These are phyloP conservation scores for Aspergillus hancockii DNA, from an alignment of 495 filamentous ascomycete genomes.

Conservation along the genomic window DNA sequence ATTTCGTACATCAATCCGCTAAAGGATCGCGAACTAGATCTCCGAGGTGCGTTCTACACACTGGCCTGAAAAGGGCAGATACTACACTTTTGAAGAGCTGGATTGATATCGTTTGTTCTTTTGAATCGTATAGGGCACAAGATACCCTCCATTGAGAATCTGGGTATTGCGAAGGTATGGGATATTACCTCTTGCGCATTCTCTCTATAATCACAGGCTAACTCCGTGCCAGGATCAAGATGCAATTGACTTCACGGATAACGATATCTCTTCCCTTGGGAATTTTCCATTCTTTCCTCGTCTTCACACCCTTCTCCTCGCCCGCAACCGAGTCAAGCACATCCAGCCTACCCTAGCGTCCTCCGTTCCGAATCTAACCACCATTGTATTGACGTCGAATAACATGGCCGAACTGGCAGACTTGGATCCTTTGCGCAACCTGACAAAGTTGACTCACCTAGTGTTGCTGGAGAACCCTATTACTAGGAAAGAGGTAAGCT, in stretches of 20 bases:
- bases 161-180: slow-evolving; percentile 88
- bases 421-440: slow-evolving; percentile 75
- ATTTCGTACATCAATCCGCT: slow-evolving; percentile 97
- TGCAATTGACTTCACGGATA: slow-evolving; percentile 96
- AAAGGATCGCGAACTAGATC: slow-evolving; percentile 97
- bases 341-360: slow-evolving; percentile 74
- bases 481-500: slow-evolving; percentile 82
- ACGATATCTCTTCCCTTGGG: slow-evolving; percentile 83
- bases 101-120: slow-evolving; percentile 74
- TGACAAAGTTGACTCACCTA: slow-evolving; percentile 73
- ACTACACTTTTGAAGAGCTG: slow-evolving; percentile 83
- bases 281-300: slow-evolving; percentile 96
- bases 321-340: slow-evolving; percentile 79
- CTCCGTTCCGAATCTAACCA: slow-evolving; percentile 74
- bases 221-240: slow-evolving; percentile 67
- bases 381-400: slow-evolving; percentile 77
- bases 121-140: slow-evolving; percentile 82
- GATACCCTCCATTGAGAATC: slow-evolving; percentile 96
- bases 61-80: slow-evolving; percentile 89
- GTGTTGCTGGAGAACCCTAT: slow-evolving; percentile 85
- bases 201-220: slow-evolving; percentile 8
- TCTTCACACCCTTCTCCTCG: slow-evolving; percentile 80
- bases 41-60: slow-evolving; percentile 85
- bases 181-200: slow-evolving; percentile 5
- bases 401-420: slow-evolving; percentile 79